Conservation (phyloP, 2,329 filamentous ascomycete species). For the Colletotrichum viniferum region DNA sequence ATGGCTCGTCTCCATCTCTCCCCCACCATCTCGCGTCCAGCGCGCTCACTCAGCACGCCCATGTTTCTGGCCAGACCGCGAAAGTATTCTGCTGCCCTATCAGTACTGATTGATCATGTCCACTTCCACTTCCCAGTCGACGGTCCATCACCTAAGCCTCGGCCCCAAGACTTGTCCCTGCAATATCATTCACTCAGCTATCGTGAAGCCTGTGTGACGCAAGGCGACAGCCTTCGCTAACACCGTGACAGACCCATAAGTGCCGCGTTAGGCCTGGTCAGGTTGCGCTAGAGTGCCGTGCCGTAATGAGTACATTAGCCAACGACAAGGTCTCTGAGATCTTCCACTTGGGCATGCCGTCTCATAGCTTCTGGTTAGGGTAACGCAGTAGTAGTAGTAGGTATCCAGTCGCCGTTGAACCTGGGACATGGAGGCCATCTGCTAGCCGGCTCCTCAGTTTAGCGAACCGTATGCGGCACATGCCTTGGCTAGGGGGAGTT, state of each 20-base stretch:
- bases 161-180: background rate
- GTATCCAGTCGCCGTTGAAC: background rate
- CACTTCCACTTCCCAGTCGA: background rate
- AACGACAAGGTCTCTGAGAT: background rate
- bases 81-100: background rate
- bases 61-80: background rate
- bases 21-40: conserved; percentile 5
- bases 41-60: conserved; percentile 10
- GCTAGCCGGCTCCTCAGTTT: background rate
- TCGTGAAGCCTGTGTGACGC: background rate
- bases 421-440: background rate
- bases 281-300: background rate
- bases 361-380: background rate
- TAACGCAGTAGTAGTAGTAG: background rate
- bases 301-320: background rate
- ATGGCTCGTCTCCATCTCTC: background rate
- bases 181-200: background rate
- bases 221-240: background rate
- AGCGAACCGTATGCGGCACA: background rate
- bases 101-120: background rate
- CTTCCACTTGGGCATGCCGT: background rate
- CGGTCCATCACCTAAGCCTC: background rate
- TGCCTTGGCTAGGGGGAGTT: background rate
- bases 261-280: background rate
- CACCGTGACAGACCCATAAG: background rate